Evolutionary conservation across 192 early-diverging fungal genomes (phyloP).

Genomic region (Diversispora epigaea): DNA sequence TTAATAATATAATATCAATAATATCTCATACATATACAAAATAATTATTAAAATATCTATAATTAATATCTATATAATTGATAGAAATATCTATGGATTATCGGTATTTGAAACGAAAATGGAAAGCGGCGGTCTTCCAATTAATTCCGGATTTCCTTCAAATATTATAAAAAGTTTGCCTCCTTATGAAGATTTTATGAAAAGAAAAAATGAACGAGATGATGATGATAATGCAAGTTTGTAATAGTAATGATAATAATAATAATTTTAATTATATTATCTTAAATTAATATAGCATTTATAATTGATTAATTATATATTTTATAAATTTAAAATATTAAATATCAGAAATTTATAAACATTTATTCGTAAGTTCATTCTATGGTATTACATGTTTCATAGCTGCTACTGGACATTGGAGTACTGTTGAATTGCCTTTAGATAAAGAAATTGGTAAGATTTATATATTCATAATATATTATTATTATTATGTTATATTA

Average conservation of each 20-base stretch:
- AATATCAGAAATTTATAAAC: not conserved
- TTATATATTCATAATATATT: not conserved
- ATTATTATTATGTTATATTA: too few species aligned
- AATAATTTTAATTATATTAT: not conserved
- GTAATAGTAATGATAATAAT: too few species aligned
- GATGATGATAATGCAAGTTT: not conserved
- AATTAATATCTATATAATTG: not conserved
- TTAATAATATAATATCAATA: too few species aligned
- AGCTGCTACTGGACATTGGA: slow-evolving; percentile 10
- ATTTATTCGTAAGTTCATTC: slow-evolving; percentile 29
- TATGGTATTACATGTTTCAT: slow-evolving; percentile 23
- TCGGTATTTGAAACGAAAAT: slow-evolving; percentile 5
- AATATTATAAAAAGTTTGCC: not conserved
- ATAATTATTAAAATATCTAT: not conserved
- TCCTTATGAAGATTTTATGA: not conserved
- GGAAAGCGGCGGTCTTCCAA: not conserved
- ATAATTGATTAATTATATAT: not conserved
- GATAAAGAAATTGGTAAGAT: slow-evolving; percentile 25
- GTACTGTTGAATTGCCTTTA: slow-evolving; percentile 14
- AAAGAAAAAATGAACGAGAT: not conserved
- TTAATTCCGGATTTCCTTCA: slow-evolving; percentile 1
- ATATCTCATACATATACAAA: not conserved
- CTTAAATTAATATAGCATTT: not conserved
- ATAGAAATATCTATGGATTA: slow-evolving; percentile 27
- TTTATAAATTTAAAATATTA: not conserved